Evolutionary conservation across 1,139 yeast species (phyloP).

Genomic region (Candida mesenterica): DNA sequence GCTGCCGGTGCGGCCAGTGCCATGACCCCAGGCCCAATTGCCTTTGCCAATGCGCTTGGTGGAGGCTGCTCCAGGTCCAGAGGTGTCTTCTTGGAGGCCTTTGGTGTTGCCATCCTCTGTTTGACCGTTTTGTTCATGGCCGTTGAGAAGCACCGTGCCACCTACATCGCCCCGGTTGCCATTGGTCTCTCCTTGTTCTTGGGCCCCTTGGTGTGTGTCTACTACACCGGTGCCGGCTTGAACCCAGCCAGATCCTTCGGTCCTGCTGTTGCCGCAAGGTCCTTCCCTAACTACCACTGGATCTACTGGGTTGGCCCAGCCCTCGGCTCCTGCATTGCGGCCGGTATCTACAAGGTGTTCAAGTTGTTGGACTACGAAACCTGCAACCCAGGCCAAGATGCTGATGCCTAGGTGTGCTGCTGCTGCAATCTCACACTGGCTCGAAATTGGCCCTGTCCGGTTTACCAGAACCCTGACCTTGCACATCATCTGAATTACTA

Average conservation of each 20-base stretch:
- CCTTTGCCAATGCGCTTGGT: slow-evolving; percentile 71
- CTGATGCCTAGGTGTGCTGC: slow-evolving; percentile 19
- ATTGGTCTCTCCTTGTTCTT: slow-evolving; percentile 82
- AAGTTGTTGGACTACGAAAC: slow-evolving; percentile 68
- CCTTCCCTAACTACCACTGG: slow-evolving; percentile 86
- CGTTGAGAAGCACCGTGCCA: slow-evolving; percentile 76
- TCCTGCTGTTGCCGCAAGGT: slow-evolving; percentile 68
- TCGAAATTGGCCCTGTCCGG: no score
- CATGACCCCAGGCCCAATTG: slow-evolving; percentile 79
- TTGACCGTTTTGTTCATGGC: slow-evolving; percentile 79
- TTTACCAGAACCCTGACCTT: not conserved
- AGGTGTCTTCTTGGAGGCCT: slow-evolving; percentile 81
- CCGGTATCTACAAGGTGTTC: slow-evolving; percentile 64
- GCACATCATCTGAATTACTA: slow-evolving; percentile 2
- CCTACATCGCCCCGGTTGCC: slow-evolving; percentile 77
- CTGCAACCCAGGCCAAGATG: slow-evolving; percentile 70
- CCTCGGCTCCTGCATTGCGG: slow-evolving; percentile 67
- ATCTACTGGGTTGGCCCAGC: slow-evolving; percentile 90
- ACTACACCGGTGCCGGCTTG: slow-evolving; percentile 88
- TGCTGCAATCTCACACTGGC: no score
- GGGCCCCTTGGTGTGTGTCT: slow-evolving; percentile 79
- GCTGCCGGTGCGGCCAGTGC: slow-evolving; percentile 91
- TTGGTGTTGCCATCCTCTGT: slow-evolving; percentile 73
- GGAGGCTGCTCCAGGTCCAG: slow-evolving; percentile 70
- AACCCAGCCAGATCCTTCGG: slow-evolving; percentile 92